A percentile compares a stretch with the other conserved stretches of the same genome.
These are phyloP conservation scores for Globisporangium cederbergense DNA, from an alignment of 352 stramenopile genomes.

Conservation along the genomic window DNA sequence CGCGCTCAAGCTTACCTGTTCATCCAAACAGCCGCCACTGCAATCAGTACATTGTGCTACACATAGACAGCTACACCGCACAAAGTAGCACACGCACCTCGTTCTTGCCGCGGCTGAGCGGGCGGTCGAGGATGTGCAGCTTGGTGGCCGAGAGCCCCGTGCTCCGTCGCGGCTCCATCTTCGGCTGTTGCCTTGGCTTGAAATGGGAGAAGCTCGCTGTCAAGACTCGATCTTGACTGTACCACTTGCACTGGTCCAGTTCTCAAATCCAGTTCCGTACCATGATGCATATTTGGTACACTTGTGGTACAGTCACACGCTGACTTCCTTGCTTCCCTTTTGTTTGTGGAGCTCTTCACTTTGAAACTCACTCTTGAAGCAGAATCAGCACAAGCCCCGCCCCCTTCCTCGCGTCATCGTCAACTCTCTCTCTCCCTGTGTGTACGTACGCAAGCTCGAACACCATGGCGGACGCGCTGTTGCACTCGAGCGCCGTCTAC, in stretches of 20 bases:
- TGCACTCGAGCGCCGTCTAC: constrained; percentile 72
- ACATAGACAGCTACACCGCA: neutral
- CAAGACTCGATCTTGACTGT: neutral
- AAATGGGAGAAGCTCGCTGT: neutral
- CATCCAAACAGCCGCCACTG: neutral
- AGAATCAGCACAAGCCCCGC: neutral
- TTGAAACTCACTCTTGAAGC: constrained; percentile 2
- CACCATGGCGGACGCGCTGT: constrained; percentile 47
- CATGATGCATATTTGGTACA: neutral
- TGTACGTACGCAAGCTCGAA: neutral
- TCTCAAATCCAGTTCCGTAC: neutral
- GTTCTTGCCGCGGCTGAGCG: constrained; percentile 69
- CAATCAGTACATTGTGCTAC: neutral
- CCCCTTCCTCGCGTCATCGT: neutral
- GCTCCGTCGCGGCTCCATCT: constrained; percentile 54
- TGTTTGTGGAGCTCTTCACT: constrained; percentile 5
- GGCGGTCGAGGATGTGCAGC: constrained; percentile 76
- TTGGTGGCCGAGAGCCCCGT: constrained; percentile 50
- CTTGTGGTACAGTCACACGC: constrained; percentile 1
- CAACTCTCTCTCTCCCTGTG: neutral
- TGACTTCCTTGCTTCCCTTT: constrained; percentile 3
- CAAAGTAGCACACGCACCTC: constrained; percentile 32
- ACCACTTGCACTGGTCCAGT: neutral
- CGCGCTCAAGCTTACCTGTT: constrained; percentile 89
- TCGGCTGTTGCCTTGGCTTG: neutral